Percentiles rank a stretch among this genome's conserved stretches.
These are phyloP conservation scores for Raffaelea arxii DNA, from an alignment of 2,329 filamentous ascomycete genomes.

Conservation along the genomic window DNA sequence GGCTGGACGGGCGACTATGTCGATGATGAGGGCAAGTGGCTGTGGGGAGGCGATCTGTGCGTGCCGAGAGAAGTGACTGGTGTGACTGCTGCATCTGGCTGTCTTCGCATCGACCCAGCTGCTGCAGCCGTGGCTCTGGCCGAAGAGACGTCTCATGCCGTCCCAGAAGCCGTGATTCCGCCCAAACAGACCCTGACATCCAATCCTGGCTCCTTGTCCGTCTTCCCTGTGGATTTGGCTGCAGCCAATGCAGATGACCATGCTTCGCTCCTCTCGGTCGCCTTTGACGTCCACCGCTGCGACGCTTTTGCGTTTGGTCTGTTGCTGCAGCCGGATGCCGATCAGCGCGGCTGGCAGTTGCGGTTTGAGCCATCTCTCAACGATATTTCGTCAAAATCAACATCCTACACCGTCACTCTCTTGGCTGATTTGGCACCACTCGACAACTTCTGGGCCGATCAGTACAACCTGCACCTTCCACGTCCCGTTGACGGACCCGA, in stretches of 20 bases:
- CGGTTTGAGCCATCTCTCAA: constrained; percentile 13
- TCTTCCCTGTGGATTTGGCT: constrained; percentile 13
- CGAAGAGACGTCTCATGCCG: constrained; percentile 3
- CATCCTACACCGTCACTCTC: constrained; percentile 17
- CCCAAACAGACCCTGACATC: constrained; percentile 9
- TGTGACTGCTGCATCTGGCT: constrained; percentile 17
- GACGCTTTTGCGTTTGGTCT: constrained; percentile 19
- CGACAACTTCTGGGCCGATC: constrained; percentile 29
- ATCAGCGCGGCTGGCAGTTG: constrained; percentile 18
- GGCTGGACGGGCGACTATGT: constrained; percentile 25
- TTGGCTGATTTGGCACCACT: constrained; percentile 22
- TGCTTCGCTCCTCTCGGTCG: constrained; percentile 14
- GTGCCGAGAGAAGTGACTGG: constrained; percentile 19
- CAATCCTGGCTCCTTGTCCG: constrained; percentile 16
- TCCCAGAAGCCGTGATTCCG: constrained; percentile 8
- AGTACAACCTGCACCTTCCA: constrained; percentile 21
- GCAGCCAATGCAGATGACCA: constrained; percentile 10
- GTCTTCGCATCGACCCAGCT: constrained; percentile 17
- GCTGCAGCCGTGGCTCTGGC: background rate
- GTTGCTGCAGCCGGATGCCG: constrained; percentile 18
- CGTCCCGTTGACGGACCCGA: constrained; percentile 24
- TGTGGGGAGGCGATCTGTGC: constrained; percentile 26
- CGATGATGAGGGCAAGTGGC: constrained; percentile 24
- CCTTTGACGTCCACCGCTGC: constrained; percentile 10
- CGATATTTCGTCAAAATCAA: constrained; percentile 7